phyloP scores from a whole-genome alignment of 805 yeast species.

The Candida tammaniensis region DNA sequence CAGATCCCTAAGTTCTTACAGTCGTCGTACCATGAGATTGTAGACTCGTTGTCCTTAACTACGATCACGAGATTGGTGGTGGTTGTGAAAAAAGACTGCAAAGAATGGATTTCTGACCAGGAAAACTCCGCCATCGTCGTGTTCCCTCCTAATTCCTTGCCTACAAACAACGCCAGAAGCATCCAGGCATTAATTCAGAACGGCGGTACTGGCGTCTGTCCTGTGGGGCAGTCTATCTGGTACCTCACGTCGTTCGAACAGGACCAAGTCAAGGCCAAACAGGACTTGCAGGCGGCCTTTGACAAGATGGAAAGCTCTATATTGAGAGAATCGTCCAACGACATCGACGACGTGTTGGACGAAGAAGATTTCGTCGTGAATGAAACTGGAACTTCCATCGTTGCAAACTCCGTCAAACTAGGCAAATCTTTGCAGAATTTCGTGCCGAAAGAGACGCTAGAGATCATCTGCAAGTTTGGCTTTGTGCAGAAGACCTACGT shows the following conservation, averaged over 20 bases:
- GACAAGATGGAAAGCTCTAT: slow-evolving; percentile 76
- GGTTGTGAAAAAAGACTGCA: slow-evolving; percentile 81
- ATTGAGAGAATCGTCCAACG: slow-evolving; percentile 68
- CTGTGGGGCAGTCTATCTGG: slow-evolving; percentile 87
- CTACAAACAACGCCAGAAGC: slow-evolving; percentile 61
- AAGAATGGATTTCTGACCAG: slow-evolving; percentile 85
- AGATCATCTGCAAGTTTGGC: slow-evolving; percentile 40
- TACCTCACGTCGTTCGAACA: slow-evolving; percentile 75
- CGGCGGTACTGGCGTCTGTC: slow-evolving; percentile 83
- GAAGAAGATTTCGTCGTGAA: slow-evolving; percentile 45
- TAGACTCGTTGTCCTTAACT: slow-evolving; percentile 40
- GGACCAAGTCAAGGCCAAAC: slow-evolving; percentile 62
- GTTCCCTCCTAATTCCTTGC: slow-evolving; percentile 82
- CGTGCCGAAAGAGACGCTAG: slow-evolving; percentile 70
- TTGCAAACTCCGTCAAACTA: slow-evolving; percentile 73
- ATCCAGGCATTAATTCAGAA: slow-evolving; percentile 89
- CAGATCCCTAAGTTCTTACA: slow-evolving; percentile 46
- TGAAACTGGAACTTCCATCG: slow-evolving; percentile 55
- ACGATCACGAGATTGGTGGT: slow-evolving; percentile 75
- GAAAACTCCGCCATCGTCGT: slow-evolving; percentile 87
- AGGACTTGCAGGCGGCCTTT: slow-evolving; percentile 78
- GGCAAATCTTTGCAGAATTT: slow-evolving; percentile 85
- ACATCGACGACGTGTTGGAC: slow-evolving; percentile 46
- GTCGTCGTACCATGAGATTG: slow-evolving; percentile 39
- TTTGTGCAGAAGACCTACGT: slow-evolving; percentile 37